Evolutionary conservation across 441 rosid species (phyloP).

Genomic region (Theobroma grandiflorum): DNA sequence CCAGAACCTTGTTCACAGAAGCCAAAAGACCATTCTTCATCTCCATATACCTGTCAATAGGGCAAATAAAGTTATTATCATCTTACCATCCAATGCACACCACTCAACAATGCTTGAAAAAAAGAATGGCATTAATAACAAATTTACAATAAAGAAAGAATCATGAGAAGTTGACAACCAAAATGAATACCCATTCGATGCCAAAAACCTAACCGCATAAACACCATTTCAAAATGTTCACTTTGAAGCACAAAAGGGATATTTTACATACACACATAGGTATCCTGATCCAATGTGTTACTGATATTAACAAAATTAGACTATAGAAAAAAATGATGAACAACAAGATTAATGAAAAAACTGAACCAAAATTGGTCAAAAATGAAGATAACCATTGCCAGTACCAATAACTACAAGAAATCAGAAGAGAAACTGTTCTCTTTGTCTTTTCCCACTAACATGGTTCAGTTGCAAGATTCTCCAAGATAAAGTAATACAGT

Average conservation of each 20-base stretch:
- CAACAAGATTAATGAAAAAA: not conserved
- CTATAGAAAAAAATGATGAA: not conserved
- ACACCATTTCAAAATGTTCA: not conserved
- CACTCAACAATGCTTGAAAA: too few relatives aligned
- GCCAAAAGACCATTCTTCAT: slow-evolving; percentile 98
- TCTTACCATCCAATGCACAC: too few relatives aligned
- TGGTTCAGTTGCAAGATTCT: slow-evolving; percentile 14
- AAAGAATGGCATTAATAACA: not conserved
- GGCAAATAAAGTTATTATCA: slow-evolving; percentile 17
- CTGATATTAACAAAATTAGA: slow-evolving; percentile 11
- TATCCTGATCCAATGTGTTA: not conserved
- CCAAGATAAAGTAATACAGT: not conserved
- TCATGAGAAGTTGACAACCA: not conserved
- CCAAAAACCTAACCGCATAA: not conserved
- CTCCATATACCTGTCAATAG: slow-evolving; percentile 75
- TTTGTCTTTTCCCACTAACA: not conserved
- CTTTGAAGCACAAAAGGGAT: not conserved
- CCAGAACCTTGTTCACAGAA: slow-evolving; percentile 96
- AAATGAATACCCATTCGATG: not conserved
- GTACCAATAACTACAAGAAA: slow-evolving; percentile 1
- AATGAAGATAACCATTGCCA: not conserved
- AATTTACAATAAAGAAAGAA: not conserved
- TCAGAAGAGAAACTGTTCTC: not conserved
- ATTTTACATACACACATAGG: not conserved
- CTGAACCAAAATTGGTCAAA: not conserved